A percentile compares a stretch with the other conserved stretches of the same genome.
Conservation (phyloP, 1,139 yeast species). For the Yamadazyma pseudoaaseri region DNA sequence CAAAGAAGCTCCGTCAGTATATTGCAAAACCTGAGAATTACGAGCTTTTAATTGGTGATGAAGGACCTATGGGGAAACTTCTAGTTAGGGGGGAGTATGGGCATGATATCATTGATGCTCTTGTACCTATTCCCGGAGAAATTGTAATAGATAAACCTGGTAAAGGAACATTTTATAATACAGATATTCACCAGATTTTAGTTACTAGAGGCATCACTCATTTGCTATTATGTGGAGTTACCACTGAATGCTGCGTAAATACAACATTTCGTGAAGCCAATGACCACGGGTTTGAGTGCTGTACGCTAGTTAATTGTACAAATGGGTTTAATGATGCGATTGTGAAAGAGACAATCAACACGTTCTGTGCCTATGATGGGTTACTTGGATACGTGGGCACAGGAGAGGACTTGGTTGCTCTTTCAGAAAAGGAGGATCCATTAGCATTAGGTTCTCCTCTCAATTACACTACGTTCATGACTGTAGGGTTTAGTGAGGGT, state of each 20-base stretch:
- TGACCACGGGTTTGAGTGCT: conserved; percentile 16
- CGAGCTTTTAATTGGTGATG: conserved; percentile 13
- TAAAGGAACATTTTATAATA: conserved; percentile 14
- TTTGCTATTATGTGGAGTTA: conserved; percentile 14
- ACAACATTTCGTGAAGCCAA: conserved; percentile 17
- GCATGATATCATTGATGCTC: conserved; percentile 12
- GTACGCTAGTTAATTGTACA: conserved; percentile 13
- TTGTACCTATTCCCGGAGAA: conserved; percentile 11
- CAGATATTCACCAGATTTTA: conserved; percentile 14
- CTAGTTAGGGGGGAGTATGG: conserved; percentile 15
- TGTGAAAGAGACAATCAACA: conserved; percentile 12
- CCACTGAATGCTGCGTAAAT: conserved; percentile 17
- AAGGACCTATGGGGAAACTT: conserved; percentile 15
- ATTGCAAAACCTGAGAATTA: conserved; percentile 12
- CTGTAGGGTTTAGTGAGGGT: neutral
- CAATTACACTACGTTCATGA: neutral
- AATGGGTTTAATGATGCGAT: conserved; percentile 12
- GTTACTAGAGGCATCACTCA: conserved; percentile 16
- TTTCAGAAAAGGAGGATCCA: conserved; percentile 3
- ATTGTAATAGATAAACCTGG: conserved; percentile 15
- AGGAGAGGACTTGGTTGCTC: conserved; percentile 9
- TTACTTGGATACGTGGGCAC: conserved; percentile 12
- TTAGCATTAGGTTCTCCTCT: neutral
- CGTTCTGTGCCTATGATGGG: conserved; percentile 16
- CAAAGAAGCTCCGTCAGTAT: conserved; percentile 12